These are phyloP conservation scores for Trichodelitschia bisporula DNA, from an alignment of 495 filamentous ascomycete genomes.

Conservation along the genomic window DNA sequence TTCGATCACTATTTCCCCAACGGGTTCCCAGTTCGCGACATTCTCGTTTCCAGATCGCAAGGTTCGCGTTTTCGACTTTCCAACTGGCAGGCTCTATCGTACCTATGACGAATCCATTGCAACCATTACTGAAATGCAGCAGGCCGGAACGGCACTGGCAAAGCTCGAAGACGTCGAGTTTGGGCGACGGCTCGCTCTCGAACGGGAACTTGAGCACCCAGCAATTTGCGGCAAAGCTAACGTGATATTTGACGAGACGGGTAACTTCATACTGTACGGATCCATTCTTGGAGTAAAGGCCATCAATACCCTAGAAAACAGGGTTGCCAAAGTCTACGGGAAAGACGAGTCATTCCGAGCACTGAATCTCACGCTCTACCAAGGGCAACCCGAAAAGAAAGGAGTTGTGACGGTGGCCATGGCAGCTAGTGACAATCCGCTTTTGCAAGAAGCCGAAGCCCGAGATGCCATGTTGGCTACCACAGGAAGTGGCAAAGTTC, in stretches of 20 bases:
- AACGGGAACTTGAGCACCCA: conserved; percentile 58
- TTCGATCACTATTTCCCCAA: conserved; percentile 68
- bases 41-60: conserved; percentile 87
- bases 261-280: conserved; percentile 84
- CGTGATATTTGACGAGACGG: conserved; percentile 85
- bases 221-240: conserved; percentile 48
- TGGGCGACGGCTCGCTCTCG: conserved; percentile 63
- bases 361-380: conserved; percentile 69
- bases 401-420: conserved; percentile 86
- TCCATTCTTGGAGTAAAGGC: conserved; percentile 80
- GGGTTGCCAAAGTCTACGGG: conserved; percentile 66
- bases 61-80: conserved; percentile 80
- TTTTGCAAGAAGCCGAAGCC: conserved; percentile 76
- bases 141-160: conserved; percentile 57
- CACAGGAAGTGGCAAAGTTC: conserved; percentile 67
- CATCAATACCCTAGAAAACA: conserved; percentile 82
- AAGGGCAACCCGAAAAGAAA: conserved; percentile 84
- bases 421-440: conserved; percentile 81
- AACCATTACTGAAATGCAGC: conserved; percentile 80
- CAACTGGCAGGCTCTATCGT: conserved; percentile 62
- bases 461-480: conserved; percentile 73
- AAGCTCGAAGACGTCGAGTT: conserved; percentile 79
- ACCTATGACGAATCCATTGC: conserved; percentile 84
- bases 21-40: conserved; percentile 61
- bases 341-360: conserved; percentile 72